phyloP scores from a whole-genome alignment of 1,139 yeast species.

The Tardiomyces depauwii region DNA sequence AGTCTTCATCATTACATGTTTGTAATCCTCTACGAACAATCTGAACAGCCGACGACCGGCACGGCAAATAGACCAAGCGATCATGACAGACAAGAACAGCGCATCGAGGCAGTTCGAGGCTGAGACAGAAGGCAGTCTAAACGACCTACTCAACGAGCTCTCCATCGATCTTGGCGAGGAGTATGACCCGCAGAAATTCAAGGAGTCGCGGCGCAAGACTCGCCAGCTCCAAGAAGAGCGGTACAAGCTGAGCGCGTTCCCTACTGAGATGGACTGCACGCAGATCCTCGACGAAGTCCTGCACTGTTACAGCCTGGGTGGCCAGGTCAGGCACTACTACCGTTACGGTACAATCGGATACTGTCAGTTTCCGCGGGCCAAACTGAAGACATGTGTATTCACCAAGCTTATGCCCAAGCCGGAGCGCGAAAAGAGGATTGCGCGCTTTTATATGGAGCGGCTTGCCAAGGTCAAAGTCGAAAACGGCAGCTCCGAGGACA shows the following conservation, averaged over 20 bases:
- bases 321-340: slow-evolving; percentile 73
- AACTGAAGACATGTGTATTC: slow-evolving; percentile 70
- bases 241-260: slow-evolving; percentile 14
- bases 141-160: neutral
- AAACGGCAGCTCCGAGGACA: slow-evolving; percentile 59
- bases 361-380: slow-evolving; percentile 60
- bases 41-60: no score
- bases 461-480: slow-evolving; percentile 46
- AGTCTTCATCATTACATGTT: no score
- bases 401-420: slow-evolving; percentile 42
- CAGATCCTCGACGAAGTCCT: slow-evolving; percentile 82
- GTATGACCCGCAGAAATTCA: neutral
- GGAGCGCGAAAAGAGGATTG: slow-evolving; percentile 43
- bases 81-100: neutral
- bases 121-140: neutral
- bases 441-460: slow-evolving; percentile 56
- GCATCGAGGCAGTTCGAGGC: neutral
- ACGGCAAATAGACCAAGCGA: no score
- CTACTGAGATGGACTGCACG: slow-evolving; percentile 47
- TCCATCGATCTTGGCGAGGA: neutral
- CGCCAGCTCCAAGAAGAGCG: neutral
- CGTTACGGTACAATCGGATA: slow-evolving; percentile 66
- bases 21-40: no score
- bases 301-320: slow-evolving; percentile 82
- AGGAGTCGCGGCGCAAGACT: neutral